These are phyloP conservation scores for Trichothecium roseum DNA, from an alignment of 2,329 filamentous ascomycete genomes.

Conservation along the genomic window DNA sequence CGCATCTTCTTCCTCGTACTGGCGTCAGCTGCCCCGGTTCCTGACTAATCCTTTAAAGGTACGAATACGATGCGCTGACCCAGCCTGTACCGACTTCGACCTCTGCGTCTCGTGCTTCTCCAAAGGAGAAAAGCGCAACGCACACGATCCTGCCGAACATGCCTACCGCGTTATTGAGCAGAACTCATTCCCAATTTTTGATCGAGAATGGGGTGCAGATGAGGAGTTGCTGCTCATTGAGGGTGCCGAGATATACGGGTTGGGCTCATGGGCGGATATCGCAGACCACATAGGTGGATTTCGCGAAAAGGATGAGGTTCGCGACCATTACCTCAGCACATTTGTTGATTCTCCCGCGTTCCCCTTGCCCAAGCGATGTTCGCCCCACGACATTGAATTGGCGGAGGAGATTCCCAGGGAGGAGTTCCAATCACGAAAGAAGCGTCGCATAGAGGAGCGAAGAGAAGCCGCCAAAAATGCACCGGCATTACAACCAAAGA, in stretches of 20 bases:
- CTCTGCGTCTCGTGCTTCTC: conserved; percentile 94
- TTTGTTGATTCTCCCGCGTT: conserved; percentile 79
- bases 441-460: conserved; percentile 82
- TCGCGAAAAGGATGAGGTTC: conserved; percentile 87
- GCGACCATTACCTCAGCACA: conserved; percentile 83
- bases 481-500: conserved; percentile 75
- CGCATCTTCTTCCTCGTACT: conserved; percentile 3
- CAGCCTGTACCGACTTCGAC: conserved; percentile 84
- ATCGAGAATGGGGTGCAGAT: conserved; percentile 91
- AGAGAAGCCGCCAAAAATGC: conserved; percentile 81
- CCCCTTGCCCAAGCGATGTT: conserved; percentile 77
- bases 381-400: conserved; percentile 68
- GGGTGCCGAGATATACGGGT: conserved; percentile 88
- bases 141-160: conserved; percentile 80
- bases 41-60: conserved; percentile 44
- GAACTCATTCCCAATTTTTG: conserved; percentile 95
- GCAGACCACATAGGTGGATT: conserved; percentile 97
- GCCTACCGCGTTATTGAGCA: conserved; percentile 93
- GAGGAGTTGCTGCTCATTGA: conserved; percentile 91
- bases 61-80: conserved; percentile 82
- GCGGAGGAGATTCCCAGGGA: conserved; percentile 77
- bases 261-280: conserved; percentile 96
- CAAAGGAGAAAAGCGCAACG: conserved; percentile 67
- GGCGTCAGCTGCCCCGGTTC: background rate
- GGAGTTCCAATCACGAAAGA: conserved; percentile 88